Base-by-base conservation (phyloP, 2,329 filamentous ascomycete genomes). In the Sordariomycetes sp. region DNA sequence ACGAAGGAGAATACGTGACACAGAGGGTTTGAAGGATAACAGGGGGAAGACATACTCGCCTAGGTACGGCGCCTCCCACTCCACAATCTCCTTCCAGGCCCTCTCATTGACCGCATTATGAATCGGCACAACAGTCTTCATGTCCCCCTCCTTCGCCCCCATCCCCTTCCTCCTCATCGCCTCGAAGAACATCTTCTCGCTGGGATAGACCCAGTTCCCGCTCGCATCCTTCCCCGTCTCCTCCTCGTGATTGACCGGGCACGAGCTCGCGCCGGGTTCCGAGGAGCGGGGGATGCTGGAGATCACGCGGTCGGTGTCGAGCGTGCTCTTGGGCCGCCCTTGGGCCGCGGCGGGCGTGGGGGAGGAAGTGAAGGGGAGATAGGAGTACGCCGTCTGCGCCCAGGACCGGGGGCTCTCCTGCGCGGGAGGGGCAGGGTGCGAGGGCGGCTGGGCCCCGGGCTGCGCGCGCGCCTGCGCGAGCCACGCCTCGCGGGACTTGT, bases 51-150 rank as follows among this genome's bases (percentile, higher is more conserved):
- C 74, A 61, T 72, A 84, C 80, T 80, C 73, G 42, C 74, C 70
- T 2, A 72, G 70, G 59, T 81, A 88, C 0, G 85, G 86, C 51
- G 75, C 77, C 72, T 99, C 94, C 94, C 94, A 99, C 52, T 81
- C 75, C 64, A 88, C 82, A 62, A 99, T 97, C 73, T 97, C 88
- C 61, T 82, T 78, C 94, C 94, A 99, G 0, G 94, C 94, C 50
- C 89, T 79, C 79, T 99, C 94, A 72, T 99, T 99, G 61, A 99
- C 94, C 52, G 94, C 94, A 69, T 99, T 99, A 74, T 99, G 94
- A 65, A 97, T 97, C 2, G 90, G 94, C 57, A 97, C 91, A 36
- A 97, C 91, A 36, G 88, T 88, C 65, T 82, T 85, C 86, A 96
- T 96, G 71, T 96, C 90, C 6, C 78, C 75, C 0, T 81, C 82